phyloP scores from a whole-genome alignment of 257 asterid genomes.

The Plectranthus barbatus region DNA sequence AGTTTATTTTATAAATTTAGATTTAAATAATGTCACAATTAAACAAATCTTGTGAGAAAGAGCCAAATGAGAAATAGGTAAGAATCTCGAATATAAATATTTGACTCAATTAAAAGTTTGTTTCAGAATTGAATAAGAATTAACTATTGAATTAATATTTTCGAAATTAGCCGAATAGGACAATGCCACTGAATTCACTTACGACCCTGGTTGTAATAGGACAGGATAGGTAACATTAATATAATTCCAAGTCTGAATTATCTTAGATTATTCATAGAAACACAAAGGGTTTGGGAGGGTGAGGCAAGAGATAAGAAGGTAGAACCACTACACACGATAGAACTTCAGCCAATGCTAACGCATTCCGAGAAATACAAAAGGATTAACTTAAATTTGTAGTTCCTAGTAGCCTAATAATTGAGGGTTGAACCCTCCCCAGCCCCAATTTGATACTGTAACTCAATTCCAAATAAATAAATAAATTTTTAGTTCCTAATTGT shows the following conservation, averaged over 20 bases:
- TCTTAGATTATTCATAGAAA: not conserved
- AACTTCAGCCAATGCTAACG: not conserved
- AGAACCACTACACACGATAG: not conserved
- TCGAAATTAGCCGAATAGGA: not conserved
- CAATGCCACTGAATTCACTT: not conserved
- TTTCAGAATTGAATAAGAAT: not conserved
- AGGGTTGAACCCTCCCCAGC: too few relatives aligned
- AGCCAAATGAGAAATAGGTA: not conserved
- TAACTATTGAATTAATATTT: not conserved
- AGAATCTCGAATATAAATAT: not conserved
- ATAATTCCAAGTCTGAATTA: not conserved
- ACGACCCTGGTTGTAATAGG: not conserved
- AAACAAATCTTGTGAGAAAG: not conserved
- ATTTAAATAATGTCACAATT: not conserved
- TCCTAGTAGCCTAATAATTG: too few relatives aligned
- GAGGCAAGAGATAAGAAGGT: not conserved
- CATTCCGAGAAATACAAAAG: not conserved
- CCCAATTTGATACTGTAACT: too few relatives aligned
- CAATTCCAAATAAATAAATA: too few relatives aligned
- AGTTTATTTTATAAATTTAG: not conserved
- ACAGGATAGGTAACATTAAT: not conserved
- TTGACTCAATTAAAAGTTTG: not conserved
- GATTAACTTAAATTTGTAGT: not conserved
- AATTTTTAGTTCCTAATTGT: not conserved
- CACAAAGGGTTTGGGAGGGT: not conserved